phyloP scores from a whole-genome alignment of 2,329 filamentous ascomycete genomes.

The Taxawa tesnikishii region DNA sequence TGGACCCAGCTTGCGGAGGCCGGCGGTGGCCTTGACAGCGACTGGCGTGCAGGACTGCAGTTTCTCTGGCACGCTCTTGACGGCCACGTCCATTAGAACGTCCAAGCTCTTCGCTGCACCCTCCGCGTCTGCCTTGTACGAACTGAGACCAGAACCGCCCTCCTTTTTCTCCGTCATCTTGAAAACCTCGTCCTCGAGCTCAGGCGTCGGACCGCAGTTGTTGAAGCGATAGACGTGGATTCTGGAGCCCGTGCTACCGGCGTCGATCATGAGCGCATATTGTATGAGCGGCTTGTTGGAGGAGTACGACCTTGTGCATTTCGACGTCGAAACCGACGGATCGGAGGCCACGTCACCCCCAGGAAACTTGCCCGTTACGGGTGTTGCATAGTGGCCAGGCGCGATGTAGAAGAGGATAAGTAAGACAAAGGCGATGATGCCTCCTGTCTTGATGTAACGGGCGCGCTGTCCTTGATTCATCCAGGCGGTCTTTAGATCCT shows the following conservation, averaged over 20 bases:
- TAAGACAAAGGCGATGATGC: slow-evolving; percentile 45
- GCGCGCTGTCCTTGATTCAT: slow-evolving; percentile 53
- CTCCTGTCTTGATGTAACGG: slow-evolving; percentile 50
- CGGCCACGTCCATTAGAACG: slow-evolving; percentile 71
- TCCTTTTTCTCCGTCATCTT: slow-evolving; percentile 82
- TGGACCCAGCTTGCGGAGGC: slow-evolving; percentile 71
- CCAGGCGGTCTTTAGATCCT: slow-evolving; percentile 31
- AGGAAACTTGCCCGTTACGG: slow-evolving; percentile 12
- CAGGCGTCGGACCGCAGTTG: slow-evolving; percentile 91
- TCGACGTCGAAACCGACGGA: slow-evolving; percentile 52
- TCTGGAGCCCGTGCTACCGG: slow-evolving; percentile 90
- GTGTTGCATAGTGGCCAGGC: slow-evolving; percentile 17
- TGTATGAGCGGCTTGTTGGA: slow-evolving; percentile 88
- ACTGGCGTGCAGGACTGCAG: slow-evolving; percentile 87
- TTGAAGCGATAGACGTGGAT: slow-evolving; percentile 99
- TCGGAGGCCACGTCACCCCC: slow-evolving; percentile 35
- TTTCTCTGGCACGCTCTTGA: slow-evolving; percentile 73
- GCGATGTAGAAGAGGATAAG: slow-evolving; percentile 46
- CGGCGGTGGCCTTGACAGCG: slow-evolving; percentile 96
- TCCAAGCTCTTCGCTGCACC: slow-evolving; percentile 86
- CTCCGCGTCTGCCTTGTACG: slow-evolving; percentile 74
- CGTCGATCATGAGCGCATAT: slow-evolving; percentile 98
- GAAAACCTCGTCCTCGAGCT: slow-evolving; percentile 86
- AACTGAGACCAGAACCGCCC: slow-evolving; percentile 69
- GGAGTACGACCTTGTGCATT: slow-evolving; percentile 73